These are phyloP conservation scores for Drechslerella stenobrocha DNA, from an alignment of 2,329 filamentous ascomycete species.

Conservation along the genomic window DNA sequence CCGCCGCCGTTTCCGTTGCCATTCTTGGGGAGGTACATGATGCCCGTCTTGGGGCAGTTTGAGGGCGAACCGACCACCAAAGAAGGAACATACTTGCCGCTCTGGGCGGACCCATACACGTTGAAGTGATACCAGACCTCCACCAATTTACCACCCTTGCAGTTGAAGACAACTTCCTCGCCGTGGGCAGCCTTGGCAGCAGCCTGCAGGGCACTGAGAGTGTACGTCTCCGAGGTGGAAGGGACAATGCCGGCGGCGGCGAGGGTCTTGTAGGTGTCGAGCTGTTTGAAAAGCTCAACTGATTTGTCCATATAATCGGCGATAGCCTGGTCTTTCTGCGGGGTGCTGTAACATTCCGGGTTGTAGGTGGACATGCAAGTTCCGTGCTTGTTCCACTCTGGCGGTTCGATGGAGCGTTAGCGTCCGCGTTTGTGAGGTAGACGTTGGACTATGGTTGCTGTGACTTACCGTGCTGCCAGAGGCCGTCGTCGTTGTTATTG, in stretches of 20 bases:
- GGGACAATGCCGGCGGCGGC: constrained; percentile 56
- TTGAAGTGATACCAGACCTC: constrained; percentile 63
- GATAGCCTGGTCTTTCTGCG: constrained; percentile 66
- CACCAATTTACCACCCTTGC: constrained; percentile 59
- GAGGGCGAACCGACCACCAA: constrained; percentile 64
- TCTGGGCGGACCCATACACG: constrained; percentile 61
- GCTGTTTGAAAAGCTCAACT: constrained; percentile 67
- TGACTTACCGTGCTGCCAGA: constrained; percentile 72
- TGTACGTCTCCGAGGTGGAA: constrained; percentile 64
- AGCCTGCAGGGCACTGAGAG: constrained; percentile 63
- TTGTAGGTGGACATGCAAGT: constrained; percentile 68
- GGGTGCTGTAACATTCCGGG: constrained; percentile 67
- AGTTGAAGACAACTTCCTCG: constrained; percentile 64
- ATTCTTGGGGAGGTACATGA: constrained; percentile 68
- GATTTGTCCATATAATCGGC: constrained; percentile 70
- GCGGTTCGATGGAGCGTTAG: background rate
- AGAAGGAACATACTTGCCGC: constrained; percentile 57
- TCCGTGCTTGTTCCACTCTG: constrained; percentile 70
- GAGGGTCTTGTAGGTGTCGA: constrained; percentile 65
- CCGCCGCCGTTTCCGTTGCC: constrained; percentile 47
- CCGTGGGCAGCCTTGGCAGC: constrained; percentile 63
- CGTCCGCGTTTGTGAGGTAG: no score
- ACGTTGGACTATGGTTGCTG: no score
- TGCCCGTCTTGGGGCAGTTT: constrained; percentile 63
- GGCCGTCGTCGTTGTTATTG: constrained; percentile 65